Evolutionary conservation across 345 rosid genomes (phyloP), one percentile per base, ranked within the genome.

Genomic region (Linum tenue): DNA sequence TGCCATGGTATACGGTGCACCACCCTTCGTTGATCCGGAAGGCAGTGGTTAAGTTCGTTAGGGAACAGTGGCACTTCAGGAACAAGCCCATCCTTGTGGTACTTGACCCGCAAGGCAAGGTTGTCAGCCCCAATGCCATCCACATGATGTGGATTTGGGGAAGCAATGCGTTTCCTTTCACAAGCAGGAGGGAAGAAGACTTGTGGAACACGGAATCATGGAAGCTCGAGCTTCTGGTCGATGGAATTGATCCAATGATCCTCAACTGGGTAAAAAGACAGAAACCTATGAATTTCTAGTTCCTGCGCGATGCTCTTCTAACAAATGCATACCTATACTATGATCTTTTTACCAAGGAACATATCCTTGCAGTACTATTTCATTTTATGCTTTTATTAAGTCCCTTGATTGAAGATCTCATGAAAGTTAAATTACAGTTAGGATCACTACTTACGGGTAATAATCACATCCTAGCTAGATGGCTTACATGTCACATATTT

Each of bases 121-220:
- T 57, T 1, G 60, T 57, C 22, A 17, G 37, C 6, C 60, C 60
- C 0, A 57, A 57, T 57, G 60, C 60, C 37, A 57, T 57, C 38
- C 60, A 57, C 7, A 57, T 57, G 60, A 57, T 57, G 60, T 57
- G 60, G 60, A 57, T 57, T 22, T 57, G 60, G 60, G 60, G 60
- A 2, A 57, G 60, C 37, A 57, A 37, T 16, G 60, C 60, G 1
- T 57, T 57, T 12, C 60, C 60, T 0, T 57, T 57, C 60, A 57
- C 60, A 31, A 57, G 60, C 38, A 15, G 37, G 12, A 57, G 60
- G 9, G 60, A 57, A 37, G 60, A 57, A 37, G 38, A 17, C 10
- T 37, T 57, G 36, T 57, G 60, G 60, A 57, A 37, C 37, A 37
- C 36, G 1, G 60, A 57, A 37, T 9, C 60, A 17, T 57, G 60